Percentiles rank a stretch among this genome's conserved stretches.
Conservation (phyloP, 2,329 filamentous ascomycete species). For the Colletotrichum paranaense region DNA sequence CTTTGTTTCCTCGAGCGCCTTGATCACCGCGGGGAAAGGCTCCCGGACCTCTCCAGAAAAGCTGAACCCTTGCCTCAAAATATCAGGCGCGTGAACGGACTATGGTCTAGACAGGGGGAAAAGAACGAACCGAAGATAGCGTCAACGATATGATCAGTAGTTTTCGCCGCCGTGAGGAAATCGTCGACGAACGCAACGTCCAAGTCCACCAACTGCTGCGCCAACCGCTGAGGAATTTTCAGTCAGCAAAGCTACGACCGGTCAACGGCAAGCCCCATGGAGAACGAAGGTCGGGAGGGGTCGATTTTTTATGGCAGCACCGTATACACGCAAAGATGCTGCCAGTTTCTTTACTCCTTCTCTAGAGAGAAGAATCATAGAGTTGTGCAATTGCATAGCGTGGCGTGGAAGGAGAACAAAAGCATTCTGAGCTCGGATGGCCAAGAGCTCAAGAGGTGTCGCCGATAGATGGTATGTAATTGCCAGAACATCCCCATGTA, state of each 20-base stretch:
- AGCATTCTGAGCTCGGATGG: neutral
- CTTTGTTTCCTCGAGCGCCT: constrained; percentile 76
- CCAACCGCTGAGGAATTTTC: constrained; percentile 70
- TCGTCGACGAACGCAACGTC: constrained; percentile 86
- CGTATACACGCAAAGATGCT: constrained; percentile 8
- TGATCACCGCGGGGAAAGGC: constrained; percentile 86
- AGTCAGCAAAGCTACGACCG: constrained; percentile 41
- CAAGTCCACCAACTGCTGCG: constrained; percentile 86
- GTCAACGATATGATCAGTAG: constrained; percentile 86
- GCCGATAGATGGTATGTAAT: constrained; percentile 18
- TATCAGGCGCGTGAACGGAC: constrained; percentile 27
- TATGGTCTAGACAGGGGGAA: neutral
- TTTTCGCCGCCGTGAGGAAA: constrained; percentile 73
- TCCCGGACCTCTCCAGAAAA: constrained; percentile 94
- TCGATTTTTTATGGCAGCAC: constrained; percentile 7
- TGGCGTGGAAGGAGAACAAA: constrained; percentile 3
- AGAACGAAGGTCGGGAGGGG: neutral
- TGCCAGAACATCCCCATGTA: constrained; percentile 14
- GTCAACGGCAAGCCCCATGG: constrained; percentile 4
- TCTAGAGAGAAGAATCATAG: neutral
- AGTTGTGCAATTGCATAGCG: constrained; percentile 26
- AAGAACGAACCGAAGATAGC: constrained; percentile 83
- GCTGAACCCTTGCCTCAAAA: constrained; percentile 74
- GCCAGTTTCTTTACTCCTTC: constrained; percentile 23
- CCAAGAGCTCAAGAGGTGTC: constrained; percentile 17